Conservation (phyloP, 2,329 filamentous ascomycete species). For the Didymella keratinophila region DNA sequence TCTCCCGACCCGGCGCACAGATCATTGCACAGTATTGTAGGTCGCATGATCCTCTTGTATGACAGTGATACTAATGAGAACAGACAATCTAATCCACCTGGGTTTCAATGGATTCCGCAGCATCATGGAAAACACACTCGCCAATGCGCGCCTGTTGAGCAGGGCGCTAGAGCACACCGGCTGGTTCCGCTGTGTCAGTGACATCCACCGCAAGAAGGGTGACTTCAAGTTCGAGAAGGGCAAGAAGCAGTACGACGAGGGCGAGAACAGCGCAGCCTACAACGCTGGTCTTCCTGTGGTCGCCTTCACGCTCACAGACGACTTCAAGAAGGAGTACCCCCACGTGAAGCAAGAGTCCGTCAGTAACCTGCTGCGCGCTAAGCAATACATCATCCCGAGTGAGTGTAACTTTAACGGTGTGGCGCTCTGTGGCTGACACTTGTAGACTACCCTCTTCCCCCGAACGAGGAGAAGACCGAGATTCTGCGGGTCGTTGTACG, state of each 20-base stretch:
- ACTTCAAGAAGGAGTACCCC: conserved; percentile 65
- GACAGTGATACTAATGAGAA: conserved; percentile 1
- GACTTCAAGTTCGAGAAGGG: conserved; percentile 53
- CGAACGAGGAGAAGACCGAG: conserved; percentile 67
- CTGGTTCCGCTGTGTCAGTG: conserved; percentile 67
- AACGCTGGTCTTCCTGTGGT: conserved; percentile 72
- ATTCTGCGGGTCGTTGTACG: conserved; percentile 73
- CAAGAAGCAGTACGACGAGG: conserved; percentile 54
- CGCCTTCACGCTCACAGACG: conserved; percentile 69
- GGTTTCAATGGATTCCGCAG: conserved; percentile 70
- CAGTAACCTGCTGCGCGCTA: conserved; percentile 68
- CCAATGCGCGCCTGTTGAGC: conserved; percentile 70
- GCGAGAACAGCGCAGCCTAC: conserved; percentile 65
- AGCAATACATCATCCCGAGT: conserved; percentile 76
- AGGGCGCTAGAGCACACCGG: conserved; percentile 70
- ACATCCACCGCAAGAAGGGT: conserved; percentile 69
- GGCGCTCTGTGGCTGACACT: conserved; percentile 22
- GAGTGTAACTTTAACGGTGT: conserved; percentile 34
- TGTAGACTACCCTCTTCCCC: conserved; percentile 70
- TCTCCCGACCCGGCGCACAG: conserved; percentile 73
- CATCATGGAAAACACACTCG: conserved; percentile 70
- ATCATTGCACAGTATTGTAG: conserved; percentile 77
- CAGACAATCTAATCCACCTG: conserved; percentile 72
- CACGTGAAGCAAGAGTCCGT: conserved; percentile 71
- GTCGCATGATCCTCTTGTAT: not conserved